A percentile compares a stretch with the other conserved stretches of the same genome.
phyloP scores from a whole-genome alignment of 352 stramenopile species.

The Achlya hypogyna region DNA sequence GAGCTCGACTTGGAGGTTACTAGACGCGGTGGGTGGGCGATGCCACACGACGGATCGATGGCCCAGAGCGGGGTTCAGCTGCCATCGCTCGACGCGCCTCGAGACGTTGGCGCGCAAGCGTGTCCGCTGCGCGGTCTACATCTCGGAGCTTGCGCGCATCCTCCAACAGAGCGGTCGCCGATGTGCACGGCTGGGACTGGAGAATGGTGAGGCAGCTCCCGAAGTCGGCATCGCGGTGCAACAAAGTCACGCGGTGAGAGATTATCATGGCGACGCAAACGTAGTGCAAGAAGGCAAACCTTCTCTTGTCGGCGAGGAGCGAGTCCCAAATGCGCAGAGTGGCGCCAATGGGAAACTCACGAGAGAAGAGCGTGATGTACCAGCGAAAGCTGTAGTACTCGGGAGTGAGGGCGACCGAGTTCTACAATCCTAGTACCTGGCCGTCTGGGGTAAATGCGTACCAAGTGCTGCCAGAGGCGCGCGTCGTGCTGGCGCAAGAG shows the following conservation, averaged over 20 bases:
- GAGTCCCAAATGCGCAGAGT: conserved; percentile 58
- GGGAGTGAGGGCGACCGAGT: conserved; percentile 45
- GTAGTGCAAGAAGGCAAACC: conserved; percentile 66
- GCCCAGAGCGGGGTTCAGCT: neutral
- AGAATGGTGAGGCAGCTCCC: conserved; percentile 4
- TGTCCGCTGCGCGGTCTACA: neutral
- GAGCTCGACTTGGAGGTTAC: too few species aligned
- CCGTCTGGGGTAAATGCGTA: conserved; percentile 18
- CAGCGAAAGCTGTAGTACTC: conserved; percentile 63
- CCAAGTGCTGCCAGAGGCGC: conserved; percentile 52
- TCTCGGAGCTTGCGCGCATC: neutral
- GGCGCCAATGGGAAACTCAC: conserved; percentile 46
- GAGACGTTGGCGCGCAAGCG: neutral
- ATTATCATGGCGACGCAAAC: conserved; percentile 45
- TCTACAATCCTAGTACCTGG: conserved; percentile 25
- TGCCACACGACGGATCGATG: neutral
- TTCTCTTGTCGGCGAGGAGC: conserved; percentile 43
- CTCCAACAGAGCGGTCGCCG: neutral
- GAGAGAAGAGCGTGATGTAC: conserved; percentile 58
- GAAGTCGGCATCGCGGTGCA: conserved; percentile 17
- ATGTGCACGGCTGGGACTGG: neutral
- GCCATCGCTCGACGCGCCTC: neutral
- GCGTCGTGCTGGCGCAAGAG: conserved; percentile 56
- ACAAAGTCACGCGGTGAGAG: conserved; percentile 32
- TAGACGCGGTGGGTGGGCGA: neutral